Percentiles rank a stretch among this genome's conserved stretches.
phyloP scores from a whole-genome alignment of 768 basidiomycete genomes.

The Leccinum subgranulosum region DNA sequence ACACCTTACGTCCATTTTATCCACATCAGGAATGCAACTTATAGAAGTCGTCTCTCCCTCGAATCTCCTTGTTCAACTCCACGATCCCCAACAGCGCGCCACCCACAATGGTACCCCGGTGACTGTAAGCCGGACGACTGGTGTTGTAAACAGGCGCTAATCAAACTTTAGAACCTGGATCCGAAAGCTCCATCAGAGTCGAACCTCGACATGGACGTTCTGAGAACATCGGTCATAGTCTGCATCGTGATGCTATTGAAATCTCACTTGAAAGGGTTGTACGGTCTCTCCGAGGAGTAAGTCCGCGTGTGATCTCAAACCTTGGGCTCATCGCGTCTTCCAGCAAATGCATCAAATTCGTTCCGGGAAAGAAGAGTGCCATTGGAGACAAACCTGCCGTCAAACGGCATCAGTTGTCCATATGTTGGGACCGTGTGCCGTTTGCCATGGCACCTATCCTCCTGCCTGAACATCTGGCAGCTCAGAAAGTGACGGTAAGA shows the following conservation, averaged over 20 bases:
- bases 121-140: conserved; percentile 3
- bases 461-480: conserved; percentile 56
- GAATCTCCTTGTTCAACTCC: conserved; percentile 63
- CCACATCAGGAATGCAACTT: conserved; percentile 78
- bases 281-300: conserved; percentile 89
- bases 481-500: conserved; percentile 64
- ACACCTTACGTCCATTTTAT: conserved; percentile 69
- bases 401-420: conserved; percentile 56
- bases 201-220: conserved; percentile 28
- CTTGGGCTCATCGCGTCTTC: background rate
- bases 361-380: conserved; percentile 84
- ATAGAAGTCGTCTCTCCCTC: conserved; percentile 71
- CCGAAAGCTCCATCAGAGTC: background rate
- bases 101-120: background rate
- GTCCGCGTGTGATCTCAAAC: conserved; percentile 25
- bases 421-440: conserved; percentile 73
- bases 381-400: conserved; percentile 79
- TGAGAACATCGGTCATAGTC: conserved; percentile 72
- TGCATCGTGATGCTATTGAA: conserved; percentile 88
- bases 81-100: conserved; percentile 26
- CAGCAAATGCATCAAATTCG: conserved; percentile 91
- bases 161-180: background rate
- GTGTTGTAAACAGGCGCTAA: background rate
- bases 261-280: conserved; percentile 76
- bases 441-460: conserved; percentile 59